phyloP scores from a whole-genome alignment of 1,139 yeast species.

The Suhomyces bolitotheri region DNA sequence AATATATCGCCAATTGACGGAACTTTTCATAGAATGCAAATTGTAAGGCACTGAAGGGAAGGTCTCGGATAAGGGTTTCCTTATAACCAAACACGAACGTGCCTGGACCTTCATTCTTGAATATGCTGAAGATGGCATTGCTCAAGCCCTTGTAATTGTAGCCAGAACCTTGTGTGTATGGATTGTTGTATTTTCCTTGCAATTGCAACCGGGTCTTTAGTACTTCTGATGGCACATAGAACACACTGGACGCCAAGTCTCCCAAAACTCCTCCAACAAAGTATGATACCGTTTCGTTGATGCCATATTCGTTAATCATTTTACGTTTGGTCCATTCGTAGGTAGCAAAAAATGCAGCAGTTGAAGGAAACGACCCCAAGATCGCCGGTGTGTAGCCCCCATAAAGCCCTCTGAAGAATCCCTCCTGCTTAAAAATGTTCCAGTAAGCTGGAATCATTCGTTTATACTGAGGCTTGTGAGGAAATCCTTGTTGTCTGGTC shows the following conservation, averaged over 20 bases:
- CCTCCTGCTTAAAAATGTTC: slow-evolving; percentile 79
- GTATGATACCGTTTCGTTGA: slow-evolving; percentile 80
- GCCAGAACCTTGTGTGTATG: slow-evolving; percentile 69
- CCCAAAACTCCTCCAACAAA: slow-evolving; percentile 87
- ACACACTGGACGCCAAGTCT: slow-evolving; percentile 85
- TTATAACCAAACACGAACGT: slow-evolving; percentile 89
- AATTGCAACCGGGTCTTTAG: slow-evolving; percentile 87
- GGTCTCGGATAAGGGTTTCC: slow-evolving; percentile 86
- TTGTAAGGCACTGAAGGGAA: slow-evolving; percentile 94
- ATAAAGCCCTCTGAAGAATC: slow-evolving; percentile 78
- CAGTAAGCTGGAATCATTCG: slow-evolving; percentile 68
- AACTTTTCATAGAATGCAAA: slow-evolving; percentile 93
- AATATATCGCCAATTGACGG: slow-evolving; percentile 58
- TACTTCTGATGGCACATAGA: slow-evolving; percentile 98
- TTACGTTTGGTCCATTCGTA: slow-evolving; percentile 79
- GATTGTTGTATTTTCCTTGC: slow-evolving; percentile 85
- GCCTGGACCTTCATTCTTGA: slow-evolving; percentile 65
- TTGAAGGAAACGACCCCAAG: slow-evolving; percentile 88
- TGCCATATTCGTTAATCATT: slow-evolving; percentile 60
- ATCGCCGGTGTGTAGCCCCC: slow-evolving; percentile 93
- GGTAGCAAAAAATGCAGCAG: slow-evolving; percentile 88
- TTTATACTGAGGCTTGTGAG: slow-evolving; percentile 63
- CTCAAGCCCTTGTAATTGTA: slow-evolving; percentile 76
- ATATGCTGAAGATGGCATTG: slow-evolving; percentile 68
- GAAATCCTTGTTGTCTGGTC: slow-evolving; percentile 94